Base-by-base conservation (phyloP, 345 rosid genomes). In the Salix dunnii region DNA sequence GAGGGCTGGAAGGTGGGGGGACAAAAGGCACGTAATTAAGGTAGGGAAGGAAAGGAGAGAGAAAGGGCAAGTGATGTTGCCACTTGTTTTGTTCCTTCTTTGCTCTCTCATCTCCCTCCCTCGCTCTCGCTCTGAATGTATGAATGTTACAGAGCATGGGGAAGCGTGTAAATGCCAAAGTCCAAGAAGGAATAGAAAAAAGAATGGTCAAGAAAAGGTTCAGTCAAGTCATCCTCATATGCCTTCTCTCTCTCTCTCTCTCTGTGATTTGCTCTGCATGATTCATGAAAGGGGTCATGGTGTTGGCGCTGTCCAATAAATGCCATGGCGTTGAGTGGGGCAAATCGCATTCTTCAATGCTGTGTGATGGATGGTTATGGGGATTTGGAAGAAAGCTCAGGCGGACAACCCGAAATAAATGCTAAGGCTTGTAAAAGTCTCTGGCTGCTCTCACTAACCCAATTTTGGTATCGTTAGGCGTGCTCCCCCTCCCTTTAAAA, bases 301-400 rank as follows among this genome's bases (percentile, higher is more conserved):
- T 78, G 81, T 85, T 87, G 88, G 90, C 88, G 77, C 84, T 85
- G 86, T 85, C 88, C 81, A 77, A 84, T 87, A 71, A 82, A 87
- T 86, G 84, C 77, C 63, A 68, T 72, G 64, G 53, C 82, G 79
- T 83, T 66, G 83, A 71, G 77, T 74, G 25, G 81, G 79, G 30
- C 76, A 58, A 70, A 69, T 74, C 71, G 55, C 80, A 79, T 53
- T 55, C 68, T 30, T 21, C 6, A 33, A 68, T 72, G 48, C 31
- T 25, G 10, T 27, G 25, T 10, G 16, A 23, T 27, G 10, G 42
- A 38, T 38, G 43, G 43, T 18, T 16, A 31, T 21, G 66, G 82
- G 74, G 72, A 75, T 79, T 72, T 51, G 74, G 68, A 69, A 21
- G 53, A 7, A 20, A 72, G 53, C 23, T 76, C 48, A 27, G 80